Percentiles rank a stretch among this genome's conserved stretches.
phyloP scores from a whole-genome alignment of 371 early-diverging fungal genomes.

The Blastocladiella emersonii region DNA sequence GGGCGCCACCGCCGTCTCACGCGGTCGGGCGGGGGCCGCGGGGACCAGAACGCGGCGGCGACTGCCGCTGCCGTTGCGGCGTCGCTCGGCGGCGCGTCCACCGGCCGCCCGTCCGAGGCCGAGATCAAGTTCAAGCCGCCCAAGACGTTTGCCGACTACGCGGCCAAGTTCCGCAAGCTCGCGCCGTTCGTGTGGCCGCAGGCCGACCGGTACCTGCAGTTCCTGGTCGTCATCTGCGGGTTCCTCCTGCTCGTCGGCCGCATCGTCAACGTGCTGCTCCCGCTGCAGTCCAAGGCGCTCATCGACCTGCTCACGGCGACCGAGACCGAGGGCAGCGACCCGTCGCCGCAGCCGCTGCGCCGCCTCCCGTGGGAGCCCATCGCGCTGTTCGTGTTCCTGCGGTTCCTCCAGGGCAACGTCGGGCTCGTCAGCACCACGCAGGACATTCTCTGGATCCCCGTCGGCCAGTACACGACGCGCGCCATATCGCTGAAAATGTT shows the following conservation, averaged over 20 bases:
- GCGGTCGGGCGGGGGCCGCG: too few species aligned
- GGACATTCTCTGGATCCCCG: conserved; percentile 75
- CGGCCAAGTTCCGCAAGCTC: conserved; percentile 41
- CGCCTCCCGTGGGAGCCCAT: conserved; percentile 17
- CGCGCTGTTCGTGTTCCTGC: conserved; percentile 39
- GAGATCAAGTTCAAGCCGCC: conserved; percentile 10
- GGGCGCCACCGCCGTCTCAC: too few species aligned
- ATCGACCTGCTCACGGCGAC: neutral
- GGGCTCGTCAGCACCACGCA: conserved; percentile 53
- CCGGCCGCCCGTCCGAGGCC: neutral
- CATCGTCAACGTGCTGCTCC: conserved; percentile 50
- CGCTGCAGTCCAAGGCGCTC: conserved; percentile 23
- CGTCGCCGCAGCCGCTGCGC: neutral
- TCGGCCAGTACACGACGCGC: conserved; percentile 75
- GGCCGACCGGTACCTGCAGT: conserved; percentile 41
- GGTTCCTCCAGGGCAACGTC: conserved; percentile 8
- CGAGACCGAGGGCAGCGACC: too few species aligned
- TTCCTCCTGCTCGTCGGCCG: conserved; percentile 51
- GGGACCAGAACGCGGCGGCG: too few species aligned
- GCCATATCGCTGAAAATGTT: conserved; percentile 74
- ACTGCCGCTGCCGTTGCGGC: too few species aligned
- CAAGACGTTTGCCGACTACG: conserved; percentile 30
- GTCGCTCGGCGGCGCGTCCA: too few species aligned
- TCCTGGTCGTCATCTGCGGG: conserved; percentile 52
- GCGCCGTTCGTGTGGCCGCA: conserved; percentile 81